These are phyloP conservation scores for Sordaria brevicollis DNA, from an alignment of 495 filamentous ascomycete species.

Conservation along the genomic window DNA sequence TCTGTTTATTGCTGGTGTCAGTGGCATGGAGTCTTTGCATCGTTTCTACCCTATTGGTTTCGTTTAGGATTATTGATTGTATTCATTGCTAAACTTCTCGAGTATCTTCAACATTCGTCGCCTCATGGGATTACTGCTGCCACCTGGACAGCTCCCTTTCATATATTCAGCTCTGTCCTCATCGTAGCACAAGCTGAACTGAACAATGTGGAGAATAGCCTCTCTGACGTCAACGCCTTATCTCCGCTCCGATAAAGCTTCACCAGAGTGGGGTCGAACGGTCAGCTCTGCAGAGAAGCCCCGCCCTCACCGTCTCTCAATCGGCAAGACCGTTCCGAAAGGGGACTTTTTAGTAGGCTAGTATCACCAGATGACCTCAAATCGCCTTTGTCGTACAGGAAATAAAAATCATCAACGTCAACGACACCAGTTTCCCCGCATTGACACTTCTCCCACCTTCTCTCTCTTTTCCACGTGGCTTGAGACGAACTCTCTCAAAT, in stretches of 20 bases:
- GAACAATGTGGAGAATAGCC: not conserved
- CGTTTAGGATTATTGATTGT: not conserved
- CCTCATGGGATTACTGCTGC: not conserved
- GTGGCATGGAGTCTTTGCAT: not conserved
- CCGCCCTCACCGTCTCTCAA: not conserved
- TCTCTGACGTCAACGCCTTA: not conserved
- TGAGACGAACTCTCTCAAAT: conserved; percentile 2
- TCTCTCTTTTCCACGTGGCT: not conserved
- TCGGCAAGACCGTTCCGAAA: not conserved
- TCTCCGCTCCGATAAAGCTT: not conserved
- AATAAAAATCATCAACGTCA: not conserved
- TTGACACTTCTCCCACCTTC: not conserved
- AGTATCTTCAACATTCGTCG: not conserved
- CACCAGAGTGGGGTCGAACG: not conserved
- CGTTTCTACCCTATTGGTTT: not conserved
- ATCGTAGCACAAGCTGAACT: not conserved
- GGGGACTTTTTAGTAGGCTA: not conserved
- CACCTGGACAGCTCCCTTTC: not conserved
- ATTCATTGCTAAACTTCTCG: not conserved
- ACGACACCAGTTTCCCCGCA: not conserved
- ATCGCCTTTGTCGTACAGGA: not conserved
- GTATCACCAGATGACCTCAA: not conserved
- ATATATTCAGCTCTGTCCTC: too few relatives aligned
- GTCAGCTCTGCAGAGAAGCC: not conserved
- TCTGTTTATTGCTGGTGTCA: not conserved